Conservation (phyloP, 2,329 filamentous ascomycete genomes). For the Phyllosticta paracitricarpa region DNA sequence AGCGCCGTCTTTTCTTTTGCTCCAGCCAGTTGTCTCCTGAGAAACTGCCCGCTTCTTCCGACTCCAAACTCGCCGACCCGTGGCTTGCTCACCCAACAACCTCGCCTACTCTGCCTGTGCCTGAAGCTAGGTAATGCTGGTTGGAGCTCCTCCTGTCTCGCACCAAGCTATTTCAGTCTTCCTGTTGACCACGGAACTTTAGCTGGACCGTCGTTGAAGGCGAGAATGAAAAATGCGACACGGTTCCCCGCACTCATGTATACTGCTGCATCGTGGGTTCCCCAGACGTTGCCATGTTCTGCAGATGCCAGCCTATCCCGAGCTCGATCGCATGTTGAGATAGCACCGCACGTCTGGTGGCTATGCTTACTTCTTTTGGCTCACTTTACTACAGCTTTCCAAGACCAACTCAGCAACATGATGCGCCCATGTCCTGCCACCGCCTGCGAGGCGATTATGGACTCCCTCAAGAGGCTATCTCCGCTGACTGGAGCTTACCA, state of each 20-base stretch:
- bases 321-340: neutral
- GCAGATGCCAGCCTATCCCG: neutral
- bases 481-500: neutral
- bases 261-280: neutral
- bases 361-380: neutral
- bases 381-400: neutral
- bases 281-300: neutral
- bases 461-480: neutral
- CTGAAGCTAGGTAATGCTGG: neutral
- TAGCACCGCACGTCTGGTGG: neutral
- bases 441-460: neutral
- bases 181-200: too few relatives aligned
- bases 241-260: neutral
- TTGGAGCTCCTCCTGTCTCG: neutral
- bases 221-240: neutral
- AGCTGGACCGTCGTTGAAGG: too few relatives aligned
- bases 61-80: neutral
- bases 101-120: neutral
- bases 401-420: neutral
- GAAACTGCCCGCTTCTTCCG: neutral
- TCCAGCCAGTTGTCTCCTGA: neutral
- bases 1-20: neutral
- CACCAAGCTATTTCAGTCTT: neutral
- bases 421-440: neutral
- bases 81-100: neutral